Evolutionary conservation across 2,329 filamentous ascomycete genomes (phyloP), one percentile per base, ranked within the genome.

Genomic region (Fusarium globosum): DNA sequence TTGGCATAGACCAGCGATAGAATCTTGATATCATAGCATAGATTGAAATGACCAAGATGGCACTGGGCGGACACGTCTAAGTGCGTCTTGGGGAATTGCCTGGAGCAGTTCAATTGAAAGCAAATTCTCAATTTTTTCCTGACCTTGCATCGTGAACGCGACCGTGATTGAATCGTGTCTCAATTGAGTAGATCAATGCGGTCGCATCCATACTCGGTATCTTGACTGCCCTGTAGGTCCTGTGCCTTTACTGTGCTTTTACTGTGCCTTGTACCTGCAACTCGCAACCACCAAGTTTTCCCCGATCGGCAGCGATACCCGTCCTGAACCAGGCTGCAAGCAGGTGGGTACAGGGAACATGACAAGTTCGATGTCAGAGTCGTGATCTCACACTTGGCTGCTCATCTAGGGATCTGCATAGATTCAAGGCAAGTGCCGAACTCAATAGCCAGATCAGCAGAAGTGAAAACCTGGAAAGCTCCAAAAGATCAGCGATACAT

Each of bases 21-120:
- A 73, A 74, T 62, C 62, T 73, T 74, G 71, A 73, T 73, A 73
- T 71, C 67, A 62, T 60, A 74, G 71, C 66, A 74, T 73, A 72
- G 71, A 74, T 68, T 74, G 62, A 57, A 59, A 14, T 48, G 57
- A 36, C 49, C 35, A 53, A 45, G 65, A 7, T 12, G 14, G 2
- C 46, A 51, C 38, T 11, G 10, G 49, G 18, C 48, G 63, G 59
- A 66, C n/a, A 36, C 48, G 48, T 38, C 38, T 51, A 12, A 35
- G 49, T 42, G 58, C 28, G 18, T 55, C 41, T 69, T 69, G 60
- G 41, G 36, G 69, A 71, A 71, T 72, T 72, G 69, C 70, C 69
- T 60, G 69, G 69, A 38, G 69, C 68, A 71, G 62, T 71, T 74
- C 63, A 74, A 74, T 74, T 71, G 67, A 73, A 73, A 67, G 43